Percentiles rank a stretch among this genome's conserved stretches.
These are phyloP conservation scores for Trapa bicornis DNA, from an alignment of 345 rosid species.

Conservation along the genomic window DNA sequence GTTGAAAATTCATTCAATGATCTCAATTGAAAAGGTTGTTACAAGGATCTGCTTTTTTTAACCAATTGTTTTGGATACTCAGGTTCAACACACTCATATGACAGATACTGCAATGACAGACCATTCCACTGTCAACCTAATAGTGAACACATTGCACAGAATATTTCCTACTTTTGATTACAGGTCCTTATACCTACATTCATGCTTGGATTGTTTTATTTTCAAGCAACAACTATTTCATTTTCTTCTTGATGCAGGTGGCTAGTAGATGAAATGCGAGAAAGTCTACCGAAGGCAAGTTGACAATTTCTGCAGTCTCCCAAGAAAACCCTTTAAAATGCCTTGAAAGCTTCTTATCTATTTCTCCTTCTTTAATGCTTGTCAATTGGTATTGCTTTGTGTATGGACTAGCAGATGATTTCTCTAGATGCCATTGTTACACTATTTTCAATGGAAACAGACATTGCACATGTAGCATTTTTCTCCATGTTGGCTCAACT, in stretches of 20 bases:
- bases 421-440: neutral
- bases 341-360: neutral
- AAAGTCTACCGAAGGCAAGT: constrained; percentile 86
- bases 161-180: constrained; percentile 91
- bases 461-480: neutral
- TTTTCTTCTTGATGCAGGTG: constrained; percentile 48
- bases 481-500: neutral
- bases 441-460: neutral
- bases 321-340: neutral
- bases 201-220: neutral
- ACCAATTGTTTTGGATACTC: constrained; percentile 13
- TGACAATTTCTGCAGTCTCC: constrained; percentile 1
- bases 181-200: constrained; percentile 34
- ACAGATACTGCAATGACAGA: constrained; percentile 90
- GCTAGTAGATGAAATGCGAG: constrained; percentile 80
- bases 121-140: constrained; percentile 61
- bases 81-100: constrained; percentile 95
- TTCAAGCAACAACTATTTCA: neutral
- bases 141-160: constrained; percentile 69
- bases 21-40: constrained; percentile 1
- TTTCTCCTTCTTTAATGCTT: neutral
- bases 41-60: constrained; percentile 1
- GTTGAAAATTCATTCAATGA: neutral
- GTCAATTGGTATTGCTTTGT: neutral
- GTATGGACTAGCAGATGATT: neutral